A percentile compares a stretch with the other conserved stretches of the same genome.
Evolutionary conservation across 768 basidiomycete species (phyloP).

Genomic region (Agaricus sinodeliciosus): DNA sequence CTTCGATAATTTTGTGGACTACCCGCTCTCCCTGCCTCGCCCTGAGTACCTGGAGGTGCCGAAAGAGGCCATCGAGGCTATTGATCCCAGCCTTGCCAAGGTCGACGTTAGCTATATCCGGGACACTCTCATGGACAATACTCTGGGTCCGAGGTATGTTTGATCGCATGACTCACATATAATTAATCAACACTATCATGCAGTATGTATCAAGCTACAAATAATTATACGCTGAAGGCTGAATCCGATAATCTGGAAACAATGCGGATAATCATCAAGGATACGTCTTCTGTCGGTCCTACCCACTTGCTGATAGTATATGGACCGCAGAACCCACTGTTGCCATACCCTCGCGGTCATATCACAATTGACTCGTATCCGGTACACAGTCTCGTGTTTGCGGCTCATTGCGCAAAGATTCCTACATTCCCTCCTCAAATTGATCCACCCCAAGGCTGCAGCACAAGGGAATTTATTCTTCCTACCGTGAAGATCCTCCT

Average conservation of each 20-base stretch:
- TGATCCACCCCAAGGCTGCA: constrained; percentile 17
- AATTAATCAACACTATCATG: neutral
- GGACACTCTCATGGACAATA: constrained; percentile 29
- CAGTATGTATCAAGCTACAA: constrained; percentile 1
- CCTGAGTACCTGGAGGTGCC: constrained; percentile 44
- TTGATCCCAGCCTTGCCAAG: constrained; percentile 42
- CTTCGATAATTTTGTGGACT: constrained; percentile 21
- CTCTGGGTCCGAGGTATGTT: neutral
- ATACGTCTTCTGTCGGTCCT: constrained; percentile 28
- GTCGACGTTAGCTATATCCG: constrained; percentile 49
- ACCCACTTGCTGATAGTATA: constrained; percentile 50
- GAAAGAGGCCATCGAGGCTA: constrained; percentile 37
- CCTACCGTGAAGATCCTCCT: constrained; percentile 61
- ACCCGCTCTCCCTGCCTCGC: constrained; percentile 48
- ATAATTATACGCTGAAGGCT: constrained; percentile 15
- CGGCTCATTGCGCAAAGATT: constrained; percentile 60
- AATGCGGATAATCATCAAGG: constrained; percentile 33
- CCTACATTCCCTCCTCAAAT: constrained; percentile 42
- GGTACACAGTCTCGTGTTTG: constrained; percentile 64
- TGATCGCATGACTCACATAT: constrained; percentile 10
- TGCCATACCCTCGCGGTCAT: constrained; percentile 13
- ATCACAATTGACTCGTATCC: constrained; percentile 48
- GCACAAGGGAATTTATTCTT: constrained; percentile 32
- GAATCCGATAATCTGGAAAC: constrained; percentile 31
- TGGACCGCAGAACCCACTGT: constrained; percentile 3